These are phyloP conservation scores for Sugiyamaella neomexicana DNA, from an alignment of 1,139 yeast genomes.

Conservation along the genomic window DNA sequence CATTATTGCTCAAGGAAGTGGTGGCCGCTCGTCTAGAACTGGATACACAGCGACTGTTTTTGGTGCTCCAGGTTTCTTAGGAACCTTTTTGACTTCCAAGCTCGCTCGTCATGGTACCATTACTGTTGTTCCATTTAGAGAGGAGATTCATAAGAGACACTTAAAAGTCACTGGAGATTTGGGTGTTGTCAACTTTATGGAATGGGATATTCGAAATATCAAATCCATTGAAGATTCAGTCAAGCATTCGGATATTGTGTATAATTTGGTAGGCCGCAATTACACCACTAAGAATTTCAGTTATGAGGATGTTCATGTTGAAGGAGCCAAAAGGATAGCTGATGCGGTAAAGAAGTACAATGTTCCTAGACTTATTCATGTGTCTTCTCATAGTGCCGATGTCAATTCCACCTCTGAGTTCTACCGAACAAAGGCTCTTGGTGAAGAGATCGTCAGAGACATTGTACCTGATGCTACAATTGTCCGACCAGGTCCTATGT, in stretches of 20 bases:
- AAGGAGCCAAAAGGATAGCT: slow-evolving; percentile 74
- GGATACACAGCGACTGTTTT: slow-evolving; percentile 90
- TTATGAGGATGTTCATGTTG: slow-evolving; percentile 83
- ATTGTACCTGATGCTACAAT: slow-evolving; percentile 75
- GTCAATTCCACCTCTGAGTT: slow-evolving; percentile 66
- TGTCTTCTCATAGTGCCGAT: slow-evolving; percentile 77
- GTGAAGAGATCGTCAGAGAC: slow-evolving; percentile 69
- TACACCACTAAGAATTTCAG: slow-evolving; percentile 75
- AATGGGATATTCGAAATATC: slow-evolving; percentile 77
- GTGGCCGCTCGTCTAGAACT: slow-evolving; percentile 83
- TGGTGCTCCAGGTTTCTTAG: slow-evolving; percentile 80
- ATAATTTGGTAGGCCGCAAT: slow-evolving; percentile 77
- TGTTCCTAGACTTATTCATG: slow-evolving; percentile 75
- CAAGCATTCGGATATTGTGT: slow-evolving; percentile 79
- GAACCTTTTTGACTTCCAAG: slow-evolving; percentile 69
- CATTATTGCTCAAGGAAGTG: slow-evolving; percentile 65
- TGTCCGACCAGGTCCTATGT: slow-evolving; percentile 84
- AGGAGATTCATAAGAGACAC: slow-evolving; percentile 76
- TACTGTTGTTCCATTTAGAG: slow-evolving; percentile 76
- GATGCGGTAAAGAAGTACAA: slow-evolving; percentile 70
- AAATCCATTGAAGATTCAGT: slow-evolving; percentile 77
- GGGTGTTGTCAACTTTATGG: slow-evolving; percentile 83
- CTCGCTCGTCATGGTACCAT: slow-evolving; percentile 81
- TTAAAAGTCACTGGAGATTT: slow-evolving; percentile 82
- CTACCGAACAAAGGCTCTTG: slow-evolving; percentile 78